Base-by-base conservation (phyloP, 257 asterid species). In the Rubia yunnanensis region DNA sequence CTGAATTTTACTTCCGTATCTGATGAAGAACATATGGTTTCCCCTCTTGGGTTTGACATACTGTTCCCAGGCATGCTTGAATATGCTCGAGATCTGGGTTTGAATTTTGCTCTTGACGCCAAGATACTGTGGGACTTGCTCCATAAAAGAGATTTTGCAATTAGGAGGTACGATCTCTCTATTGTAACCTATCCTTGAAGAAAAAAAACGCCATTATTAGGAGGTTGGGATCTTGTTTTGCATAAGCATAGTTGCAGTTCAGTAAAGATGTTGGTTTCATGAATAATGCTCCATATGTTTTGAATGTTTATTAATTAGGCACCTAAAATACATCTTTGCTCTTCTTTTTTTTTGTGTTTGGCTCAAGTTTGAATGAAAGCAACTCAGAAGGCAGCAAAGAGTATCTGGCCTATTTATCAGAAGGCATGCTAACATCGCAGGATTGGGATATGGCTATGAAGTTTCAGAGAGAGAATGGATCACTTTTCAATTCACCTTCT, bases 401-500 rank as follows among this genome's bases (percentile, higher is more conserved):
- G 59, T 84, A 75, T 78, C 67, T 83, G 69, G 94, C 91, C 13
- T 89, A 84, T 73, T 44, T 87, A 64, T 84, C 88, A 5, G 99
- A 92, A 80, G 96, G 97, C 56, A 69, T 84, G 70, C 80, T 79
- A 30, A 72, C 81, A 57, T 77, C 64, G 62, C 87, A 80, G 49
- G 71, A 89, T 61, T 83, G 95, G 96, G 78, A 82, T 54, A 72
- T 74, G 52, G 72, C 78, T 28, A 76, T 89, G 95, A 87, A 82
- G 69, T 82, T 81, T 73, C 96, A 86, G 71, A 82, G 85, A 69
- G 79, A 62, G 68, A 89, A 92, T 31, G 99, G 99, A 31, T 92
- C 99, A 20, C 80, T 92, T 34, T 89, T 92, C 81, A 85, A 89
- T 79, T 87, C 85, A 71, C 99, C 99, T 15, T 87, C 99, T 5